Conservation (phyloP, 2,329 filamentous ascomycete species). For the Aspergillus pseudonomiae region DNA sequence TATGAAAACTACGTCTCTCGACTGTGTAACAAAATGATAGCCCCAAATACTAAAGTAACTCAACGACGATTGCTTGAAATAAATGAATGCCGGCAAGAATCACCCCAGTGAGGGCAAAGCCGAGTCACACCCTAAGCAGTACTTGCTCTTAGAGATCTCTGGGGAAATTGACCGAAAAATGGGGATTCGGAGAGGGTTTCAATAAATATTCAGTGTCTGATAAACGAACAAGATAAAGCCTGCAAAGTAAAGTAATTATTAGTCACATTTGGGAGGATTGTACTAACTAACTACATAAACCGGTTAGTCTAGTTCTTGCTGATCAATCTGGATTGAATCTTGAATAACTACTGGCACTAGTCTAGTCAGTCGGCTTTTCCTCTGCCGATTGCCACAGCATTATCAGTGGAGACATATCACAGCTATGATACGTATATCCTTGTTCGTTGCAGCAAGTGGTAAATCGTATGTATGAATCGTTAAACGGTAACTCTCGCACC, state of each 20-base stretch:
- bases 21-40: background rate
- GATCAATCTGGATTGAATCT: background rate
- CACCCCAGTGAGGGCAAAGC: background rate
- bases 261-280: background rate
- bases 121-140: background rate
- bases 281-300: background rate
- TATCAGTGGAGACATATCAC: background rate
- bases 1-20: background rate
- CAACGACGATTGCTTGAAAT: no score
- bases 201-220: background rate
- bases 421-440: background rate
- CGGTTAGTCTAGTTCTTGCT: background rate
- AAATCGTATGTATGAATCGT: background rate
- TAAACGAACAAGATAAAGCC: background rate
- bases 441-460: background rate
- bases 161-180: background rate
- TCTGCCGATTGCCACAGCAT: constrained; percentile 1
- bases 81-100: background rate
- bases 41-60: background rate
- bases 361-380: background rate
- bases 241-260: background rate
- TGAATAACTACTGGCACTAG: background rate
- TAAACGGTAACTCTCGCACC: background rate
- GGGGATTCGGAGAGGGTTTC: background rate
- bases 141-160: background rate